Base-by-base conservation (phyloP, 106 monocot species). In the Allium cepa region DNA sequence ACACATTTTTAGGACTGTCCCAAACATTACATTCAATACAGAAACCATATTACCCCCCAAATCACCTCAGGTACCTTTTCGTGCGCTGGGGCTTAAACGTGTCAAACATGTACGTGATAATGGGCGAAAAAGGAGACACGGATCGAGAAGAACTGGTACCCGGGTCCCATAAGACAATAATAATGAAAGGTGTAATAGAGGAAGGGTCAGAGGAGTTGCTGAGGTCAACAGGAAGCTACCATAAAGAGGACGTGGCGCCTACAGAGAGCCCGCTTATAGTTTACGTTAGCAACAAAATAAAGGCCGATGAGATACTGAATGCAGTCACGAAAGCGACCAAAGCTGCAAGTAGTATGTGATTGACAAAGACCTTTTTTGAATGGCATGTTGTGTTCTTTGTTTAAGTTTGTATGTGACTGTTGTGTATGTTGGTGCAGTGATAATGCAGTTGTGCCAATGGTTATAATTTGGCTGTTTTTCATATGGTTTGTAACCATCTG, bases 71-170 rank as follows among this genome's bases (percentile, higher is more conserved):
- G 87, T 94, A 94, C 50, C 63, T 94, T 1, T 90, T 87, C 10
- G 84, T 94, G 3, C 86, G 88, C 3, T 88, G 88, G 88, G 88
- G 88, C 0, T 49, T 88, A 63, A 84, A 88, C 47, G 72, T 88
- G 10, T 8, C 81, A 2, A 84, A 84, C 48, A 84, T 88, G 76
- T 84, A 74, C 26, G 81, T 88, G 46, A 79, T 88, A 26, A 73
- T 84, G 8, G 88, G 88, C 17, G 84, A 88, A n/a, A 81, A 75
- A 57, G 88, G 88, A 7, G 81, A 88, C 62, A 84, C 84, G 11
- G 81, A 88, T 66, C 72, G 68, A 47, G 88, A 82, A 55, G 88
- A 84, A 62, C 79, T 88, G 59, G 66, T 88, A 49, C 53, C 79
- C 7, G 84, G 88, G 26, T 77, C 70, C 9, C 88, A 88, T 71